These are phyloP conservation scores for Erigeron canadensis DNA, from an alignment of 129 eudicot species.

Conservation along the genomic window DNA sequence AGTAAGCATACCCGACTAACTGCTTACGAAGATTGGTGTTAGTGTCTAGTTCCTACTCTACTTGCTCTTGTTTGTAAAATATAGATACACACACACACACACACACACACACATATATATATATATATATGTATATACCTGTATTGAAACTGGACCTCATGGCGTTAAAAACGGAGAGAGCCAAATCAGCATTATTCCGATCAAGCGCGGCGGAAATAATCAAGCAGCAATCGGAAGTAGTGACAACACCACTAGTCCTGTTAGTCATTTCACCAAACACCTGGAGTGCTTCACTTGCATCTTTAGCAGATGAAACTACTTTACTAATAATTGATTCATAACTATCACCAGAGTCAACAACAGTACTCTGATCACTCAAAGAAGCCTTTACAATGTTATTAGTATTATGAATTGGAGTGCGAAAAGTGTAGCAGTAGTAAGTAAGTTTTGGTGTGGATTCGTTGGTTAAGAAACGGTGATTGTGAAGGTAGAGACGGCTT, in stretches of 20 bases:
- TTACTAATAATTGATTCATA: slow-evolving; percentile 36
- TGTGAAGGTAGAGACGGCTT: slow-evolving; percentile 25
- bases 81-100: no score
- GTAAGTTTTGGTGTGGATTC: slow-evolving; percentile 9
- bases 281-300: slow-evolving; percentile 58
- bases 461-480: slow-evolving; percentile 19
- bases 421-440: neutral
- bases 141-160: slow-evolving; percentile 82
- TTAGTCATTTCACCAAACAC: slow-evolving; percentile 51
- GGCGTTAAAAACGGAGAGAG: slow-evolving; percentile 73
- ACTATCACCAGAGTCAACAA: neutral
- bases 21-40: no score
- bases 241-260: slow-evolving; percentile 54
- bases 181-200: slow-evolving; percentile 72
- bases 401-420: slow-evolving; percentile 8
- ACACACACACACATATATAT: no score
- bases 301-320: slow-evolving; percentile 51
- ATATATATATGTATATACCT: slow-evolving; percentile 37
- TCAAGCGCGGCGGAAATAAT: slow-evolving; percentile 73
- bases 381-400: slow-evolving; percentile 34
- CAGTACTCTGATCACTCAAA: slow-evolving; percentile 11
- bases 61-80: no score
- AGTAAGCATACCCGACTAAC: no score
- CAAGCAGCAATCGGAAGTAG: slow-evolving; percentile 52
- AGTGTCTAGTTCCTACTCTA: no score